These are phyloP conservation scores for Monosporascus sp. DNA, from an alignment of 2,329 filamentous ascomycete genomes.

Conservation along the genomic window DNA sequence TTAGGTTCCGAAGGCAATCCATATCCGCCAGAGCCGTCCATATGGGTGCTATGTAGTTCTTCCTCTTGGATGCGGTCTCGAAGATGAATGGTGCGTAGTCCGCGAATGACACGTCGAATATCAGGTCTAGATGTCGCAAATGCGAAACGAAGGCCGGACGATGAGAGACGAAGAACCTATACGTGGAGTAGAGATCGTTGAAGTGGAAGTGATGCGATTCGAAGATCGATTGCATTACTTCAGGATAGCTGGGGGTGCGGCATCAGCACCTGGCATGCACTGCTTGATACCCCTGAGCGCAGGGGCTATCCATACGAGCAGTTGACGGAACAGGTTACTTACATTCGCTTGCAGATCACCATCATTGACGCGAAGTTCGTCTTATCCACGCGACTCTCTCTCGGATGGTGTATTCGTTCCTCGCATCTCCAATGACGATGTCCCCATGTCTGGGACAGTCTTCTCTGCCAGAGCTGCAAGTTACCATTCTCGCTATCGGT, in stretches of 20 bases:
- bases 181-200: constrained; percentile 23
- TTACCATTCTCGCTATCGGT: constrained; percentile 5
- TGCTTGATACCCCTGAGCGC: too few relatives aligned
- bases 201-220: constrained; percentile 25
- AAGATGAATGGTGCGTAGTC: constrained; percentile 20
- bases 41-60: constrained; percentile 11
- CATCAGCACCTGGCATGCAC: background rate
- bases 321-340: constrained; percentile 8
- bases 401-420: constrained; percentile 19
- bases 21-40: constrained; percentile 10
- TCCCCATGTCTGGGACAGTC: constrained; percentile 25
- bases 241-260: constrained; percentile 20
- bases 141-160: constrained; percentile 16
- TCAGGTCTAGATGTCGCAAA: constrained; percentile 24
- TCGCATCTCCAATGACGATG: constrained; percentile 28
- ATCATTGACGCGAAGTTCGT: constrained; percentile 23
- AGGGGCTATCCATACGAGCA: background rate
- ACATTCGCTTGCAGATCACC: constrained; percentile 27
- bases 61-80: background rate
- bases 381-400: constrained; percentile 16
- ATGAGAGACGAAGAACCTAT: constrained; percentile 22
- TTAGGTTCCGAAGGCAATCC: constrained; percentile 21
- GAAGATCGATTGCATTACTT: constrained; percentile 25
- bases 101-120: constrained; percentile 19
- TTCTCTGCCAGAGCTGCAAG: constrained; percentile 23